phyloP scores from a whole-genome alignment of 305 asterid genomes.

The Solanum hybrid region DNA sequence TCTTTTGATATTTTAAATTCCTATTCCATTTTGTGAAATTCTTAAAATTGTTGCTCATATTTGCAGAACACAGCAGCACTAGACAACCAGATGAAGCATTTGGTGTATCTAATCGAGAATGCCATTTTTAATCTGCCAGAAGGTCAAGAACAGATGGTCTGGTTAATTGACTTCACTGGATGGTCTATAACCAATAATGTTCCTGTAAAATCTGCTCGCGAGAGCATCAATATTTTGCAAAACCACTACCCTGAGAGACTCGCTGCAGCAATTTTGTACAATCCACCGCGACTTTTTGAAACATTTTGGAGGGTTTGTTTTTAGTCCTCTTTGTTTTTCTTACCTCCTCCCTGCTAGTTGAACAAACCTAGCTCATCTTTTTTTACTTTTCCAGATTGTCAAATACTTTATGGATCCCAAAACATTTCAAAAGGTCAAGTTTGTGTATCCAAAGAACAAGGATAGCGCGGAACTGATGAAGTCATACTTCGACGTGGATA shows the following conservation, averaged over 20 bases:
- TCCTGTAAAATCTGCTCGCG: constrained; percentile 78
- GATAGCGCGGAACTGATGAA: constrained; percentile 83
- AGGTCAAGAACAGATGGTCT: constrained; percentile 90
- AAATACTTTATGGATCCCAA: constrained; percentile 84
- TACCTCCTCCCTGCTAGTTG: background rate
- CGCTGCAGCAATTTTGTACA: constrained; percentile 73
- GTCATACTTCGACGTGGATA: constrained; percentile 69
- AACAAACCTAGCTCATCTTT: background rate
- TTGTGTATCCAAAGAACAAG: constrained; percentile 81
- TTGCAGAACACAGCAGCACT: constrained; percentile 67
- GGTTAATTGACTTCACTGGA: constrained; percentile 89
- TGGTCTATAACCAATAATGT: constrained; percentile 75
- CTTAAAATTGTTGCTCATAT: background rate
- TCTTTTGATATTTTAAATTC: background rate
- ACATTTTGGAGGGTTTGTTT: constrained; percentile 83
- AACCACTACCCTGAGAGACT: constrained; percentile 90
- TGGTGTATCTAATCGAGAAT: constrained; percentile 81
- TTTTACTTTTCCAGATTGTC: constrained; percentile 51
- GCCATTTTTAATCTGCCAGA: constrained; percentile 89
- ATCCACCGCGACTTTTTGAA: constrained; percentile 86
- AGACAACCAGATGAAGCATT: constrained; percentile 79
- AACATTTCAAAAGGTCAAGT: constrained; percentile 92
- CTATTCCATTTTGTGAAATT: background rate
- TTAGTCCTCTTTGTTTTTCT: background rate
- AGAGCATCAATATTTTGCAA: constrained; percentile 59